Evolutionary conservation across 139 green algal genomes (phyloP), one percentile per base, ranked within the genome.

Genomic region (Chlorella sp.): DNA sequence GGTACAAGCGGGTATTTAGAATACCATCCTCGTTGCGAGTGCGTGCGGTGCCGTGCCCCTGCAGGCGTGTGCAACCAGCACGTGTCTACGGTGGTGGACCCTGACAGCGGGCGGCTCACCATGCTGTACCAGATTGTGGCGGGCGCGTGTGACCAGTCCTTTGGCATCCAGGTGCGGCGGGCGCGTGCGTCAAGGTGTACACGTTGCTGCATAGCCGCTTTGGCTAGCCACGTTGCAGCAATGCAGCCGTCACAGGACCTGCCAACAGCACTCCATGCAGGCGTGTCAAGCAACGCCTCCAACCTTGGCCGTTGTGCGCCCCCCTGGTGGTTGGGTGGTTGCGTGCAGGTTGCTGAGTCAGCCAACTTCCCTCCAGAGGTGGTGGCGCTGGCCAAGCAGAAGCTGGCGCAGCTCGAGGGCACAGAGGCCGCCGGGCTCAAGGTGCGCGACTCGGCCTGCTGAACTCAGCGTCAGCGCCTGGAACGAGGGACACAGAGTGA

Each of bases 61-160:
- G 62, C 71, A 76, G 61, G 67, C 5, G 74, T 80, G 49, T 30
- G 34, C 65, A 74, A 80, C 33, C 34, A 63, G 34, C 71, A 73
- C 77, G 85, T 71, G 27, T 78, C 27, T 0, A 70, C 76, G 0
- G 60, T 73, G 33, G 67, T 80, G 27, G 78, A 78, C 60, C 74
- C 74, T n/a, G 32, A 67, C 74, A 87, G 80, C 36, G 71, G 79
- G 70, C 55, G 73, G 35, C 87, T 98, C 2, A 96, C 93, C 27
- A 97, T 98, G 93, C 85, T 97, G 33, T 98, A 97, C 86, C 80
- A 92, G 67, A 91, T 95, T 10, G 51, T 77, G 20, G 67, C 89
- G 6, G 94, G 95, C 17, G 81, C 91, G 2, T 97, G 90, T 78
- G 93, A 97, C 74, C 85, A 97, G 81, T 95, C 88, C 5, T 98